phyloP scores from a whole-genome alignment of 768 basidiomycete species.

The Suillus hirtellus region DNA sequence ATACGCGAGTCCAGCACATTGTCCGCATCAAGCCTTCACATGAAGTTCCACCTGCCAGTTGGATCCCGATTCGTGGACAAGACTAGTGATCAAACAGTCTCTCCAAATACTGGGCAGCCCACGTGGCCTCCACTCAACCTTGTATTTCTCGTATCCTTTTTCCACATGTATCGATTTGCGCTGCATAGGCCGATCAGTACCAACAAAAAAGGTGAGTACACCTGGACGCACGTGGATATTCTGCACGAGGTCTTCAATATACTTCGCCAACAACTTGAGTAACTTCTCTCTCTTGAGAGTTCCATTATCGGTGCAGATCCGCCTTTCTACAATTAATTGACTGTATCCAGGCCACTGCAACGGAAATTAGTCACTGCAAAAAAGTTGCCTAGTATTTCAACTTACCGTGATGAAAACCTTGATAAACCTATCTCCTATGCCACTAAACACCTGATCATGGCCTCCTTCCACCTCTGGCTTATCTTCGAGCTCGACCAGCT shows the following conservation, averaged over 20 bases:
- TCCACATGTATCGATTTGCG: conserved; percentile 31
- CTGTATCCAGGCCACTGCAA: conserved; percentile 53
- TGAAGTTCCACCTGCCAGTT: conserved; percentile 47
- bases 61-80: conserved; percentile 41
- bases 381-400: not conserved
- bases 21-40: conserved; percentile 20
- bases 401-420: conserved; percentile 39
- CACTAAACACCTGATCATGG: conserved; percentile 22
- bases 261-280: conserved; percentile 31
- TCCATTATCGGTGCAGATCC: conserved; percentile 36
- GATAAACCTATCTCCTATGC: conserved; percentile 29
- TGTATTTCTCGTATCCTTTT: conserved; percentile 40
- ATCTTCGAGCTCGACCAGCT: conserved; percentile 23
- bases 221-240: conserved; percentile 32
- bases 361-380: conserved; percentile 8
- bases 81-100: conserved; percentile 39
- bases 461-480: conserved; percentile 28
- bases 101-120: conserved; percentile 24
- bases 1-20: not conserved
- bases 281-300: conserved; percentile 33
- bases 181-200: conserved; percentile 18
- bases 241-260: conserved; percentile 33
- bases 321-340: conserved; percentile 37
- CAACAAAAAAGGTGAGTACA: not conserved
- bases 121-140: conserved; percentile 26